Evolutionary conservation across 805 yeast species (phyloP), one percentile per base, ranked within the genome.

Genomic region (Osmozyma mogii): DNA sequence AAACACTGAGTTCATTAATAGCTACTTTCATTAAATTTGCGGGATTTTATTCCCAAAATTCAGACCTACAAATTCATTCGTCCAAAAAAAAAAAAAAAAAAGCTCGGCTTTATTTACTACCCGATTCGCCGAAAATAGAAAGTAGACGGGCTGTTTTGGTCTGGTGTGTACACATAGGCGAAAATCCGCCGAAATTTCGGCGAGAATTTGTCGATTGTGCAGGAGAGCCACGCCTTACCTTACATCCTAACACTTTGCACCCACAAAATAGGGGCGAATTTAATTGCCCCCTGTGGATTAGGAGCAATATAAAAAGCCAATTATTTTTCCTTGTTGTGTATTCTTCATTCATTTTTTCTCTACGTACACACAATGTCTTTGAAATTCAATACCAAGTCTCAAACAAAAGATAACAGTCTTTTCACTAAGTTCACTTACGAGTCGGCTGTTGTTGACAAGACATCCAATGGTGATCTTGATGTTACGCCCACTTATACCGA

Each of bases 401-500:
- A 50, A 33, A 70, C 65, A 52, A 56, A 66, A 32, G 75, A 64
- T 31, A 62, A 65, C 36, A 65, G 71, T 28, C 65, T 77, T 39
- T 57, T 67, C 44, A 71, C 87, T 34, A 71, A 72, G 49, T 81
- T 76, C 62, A 66, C 73, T 14, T 81, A 81, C 55, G 82, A 80
- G 51, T 84, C 81, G 44, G 79, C 94, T n/a, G 41, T 69, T 31
- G 95, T 84, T 26, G 70, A 72, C 37, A 64, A 67, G 40, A 51
- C 59, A 17, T 58, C 58, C 15, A 64, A 58, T 24, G 84, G 81
- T 21, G 53, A 65, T 31, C 70, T 69, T 48, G 51, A 61, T 25
- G 94, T 88, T 30, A 75, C 78, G 13, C 94, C 94, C 14, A 71
- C 78, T 31, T 51, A 70, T 33, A 70, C 70, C 40, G 80, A 84